Evolutionary conservation across 208 protist genomes (phyloP).

Genomic region (Wallacemonas sp.): DNA sequence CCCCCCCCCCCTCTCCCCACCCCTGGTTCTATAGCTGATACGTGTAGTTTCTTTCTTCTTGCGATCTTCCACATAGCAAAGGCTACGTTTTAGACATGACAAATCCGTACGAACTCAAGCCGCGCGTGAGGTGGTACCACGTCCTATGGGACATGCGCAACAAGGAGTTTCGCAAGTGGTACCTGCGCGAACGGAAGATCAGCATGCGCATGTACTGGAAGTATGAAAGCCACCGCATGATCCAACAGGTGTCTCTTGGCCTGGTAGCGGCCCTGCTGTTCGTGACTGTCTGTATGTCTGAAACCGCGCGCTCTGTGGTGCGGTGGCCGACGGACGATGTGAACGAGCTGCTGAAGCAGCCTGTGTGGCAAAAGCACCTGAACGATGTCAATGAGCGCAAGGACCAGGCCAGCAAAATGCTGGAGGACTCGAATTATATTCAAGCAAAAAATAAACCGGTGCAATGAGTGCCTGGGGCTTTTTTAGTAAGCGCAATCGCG

Average conservation of each 20-base stretch:
- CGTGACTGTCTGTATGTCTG: conserved; percentile 48
- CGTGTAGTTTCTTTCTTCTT: no score
- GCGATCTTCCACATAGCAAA: no score
- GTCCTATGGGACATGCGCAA: conserved; percentile 71
- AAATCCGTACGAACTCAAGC: conserved; percentile 58
- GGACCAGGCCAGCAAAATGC: conserved; percentile 67
- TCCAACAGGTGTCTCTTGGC: conserved; percentile 46
- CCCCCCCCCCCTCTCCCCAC: no score
- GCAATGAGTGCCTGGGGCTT: conserved; percentile 3
- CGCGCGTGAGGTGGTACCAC: conserved; percentile 70
- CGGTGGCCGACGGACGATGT: conserved; percentile 76
- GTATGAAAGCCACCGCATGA: conserved; percentile 67
- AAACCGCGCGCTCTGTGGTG: conserved; percentile 50
- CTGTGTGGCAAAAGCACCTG: conserved; percentile 62
- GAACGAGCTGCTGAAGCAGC: conserved; percentile 72
- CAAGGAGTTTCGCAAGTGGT: conserved; percentile 59
- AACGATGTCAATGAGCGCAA: conserved; percentile 68
- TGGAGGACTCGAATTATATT: conserved; percentile 77
- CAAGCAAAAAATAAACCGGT: conserved; percentile 59
- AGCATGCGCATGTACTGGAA: conserved; percentile 65
- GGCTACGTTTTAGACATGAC: conserved; percentile 21
- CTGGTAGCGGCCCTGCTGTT: conserved; percentile 39
- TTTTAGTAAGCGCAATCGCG: no score
- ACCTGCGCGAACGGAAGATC: conserved; percentile 38
- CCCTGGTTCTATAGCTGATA: no score